phyloP scores from a whole-genome alignment of 2,329 filamentous ascomycete genomes.

The Curvularia sp. region DNA sequence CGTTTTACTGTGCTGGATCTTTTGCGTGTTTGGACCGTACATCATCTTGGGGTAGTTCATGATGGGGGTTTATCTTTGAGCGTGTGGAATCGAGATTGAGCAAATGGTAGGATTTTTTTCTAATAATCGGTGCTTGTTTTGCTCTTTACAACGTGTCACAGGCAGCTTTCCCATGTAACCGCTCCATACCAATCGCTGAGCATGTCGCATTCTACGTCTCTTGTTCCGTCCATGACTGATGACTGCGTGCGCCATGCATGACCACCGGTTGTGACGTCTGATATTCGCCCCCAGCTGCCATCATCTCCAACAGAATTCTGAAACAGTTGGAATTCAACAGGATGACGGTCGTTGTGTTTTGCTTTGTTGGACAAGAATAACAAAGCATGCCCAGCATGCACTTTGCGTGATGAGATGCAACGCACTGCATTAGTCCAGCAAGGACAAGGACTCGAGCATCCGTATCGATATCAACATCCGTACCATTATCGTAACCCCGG shows the following conservation, averaged over 20 bases:
- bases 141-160: conserved; percentile 17
- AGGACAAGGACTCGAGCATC: not conserved
- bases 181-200: conserved; percentile 23
- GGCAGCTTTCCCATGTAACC: conserved; percentile 12
- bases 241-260: not conserved
- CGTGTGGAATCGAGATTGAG: conserved; percentile 40
- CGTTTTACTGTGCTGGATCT: conserved; percentile 51
- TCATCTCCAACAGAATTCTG: not conserved
- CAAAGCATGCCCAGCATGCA: not conserved
- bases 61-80: conserved; percentile 44
- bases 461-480: not conserved
- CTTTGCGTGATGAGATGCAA: not conserved
- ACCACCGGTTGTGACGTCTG: too few species aligned
- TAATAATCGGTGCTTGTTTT: conserved; percentile 39
- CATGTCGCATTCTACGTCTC: not conserved
- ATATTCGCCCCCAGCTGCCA: not conserved
- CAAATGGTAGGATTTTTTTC: conserved; percentile 46
- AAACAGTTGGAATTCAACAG: not conserved
- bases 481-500: not conserved
- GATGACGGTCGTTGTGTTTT: not conserved
- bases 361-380: not conserved
- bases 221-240: not conserved
- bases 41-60: conserved; percentile 52
- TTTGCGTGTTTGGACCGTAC: conserved; percentile 46
- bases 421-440: not conserved